Percentiles rank a stretch among this genome's conserved stretches.
phyloP scores from a whole-genome alignment of 2,329 filamentous ascomycete species.

The Xylariomycetidae sp. region DNA sequence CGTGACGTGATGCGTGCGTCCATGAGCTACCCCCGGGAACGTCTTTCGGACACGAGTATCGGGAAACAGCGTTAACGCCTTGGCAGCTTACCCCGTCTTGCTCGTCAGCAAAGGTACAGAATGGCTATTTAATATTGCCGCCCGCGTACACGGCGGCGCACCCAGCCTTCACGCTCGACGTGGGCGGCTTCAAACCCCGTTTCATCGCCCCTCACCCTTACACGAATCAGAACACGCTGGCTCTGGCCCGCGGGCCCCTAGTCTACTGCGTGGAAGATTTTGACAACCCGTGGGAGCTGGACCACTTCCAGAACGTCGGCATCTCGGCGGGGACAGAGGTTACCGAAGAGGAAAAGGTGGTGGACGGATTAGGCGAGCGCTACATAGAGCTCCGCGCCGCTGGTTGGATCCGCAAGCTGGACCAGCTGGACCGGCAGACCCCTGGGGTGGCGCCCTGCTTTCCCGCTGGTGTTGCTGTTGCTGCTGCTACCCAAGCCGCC shows the following conservation, averaged over 20 bases:
- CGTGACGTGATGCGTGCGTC: too few relatives aligned
- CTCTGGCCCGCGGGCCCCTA: slow-evolving; percentile 52
- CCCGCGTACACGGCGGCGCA: slow-evolving; percentile 34
- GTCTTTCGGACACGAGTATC: too few relatives aligned
- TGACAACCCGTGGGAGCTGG: slow-evolving; percentile 50
- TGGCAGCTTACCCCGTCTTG: slow-evolving; percentile 31
- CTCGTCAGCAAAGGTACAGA: slow-evolving; percentile 26
- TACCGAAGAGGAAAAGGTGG: slow-evolving; percentile 15
- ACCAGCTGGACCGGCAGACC: too few relatives aligned
- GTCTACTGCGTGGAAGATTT: slow-evolving; percentile 58
- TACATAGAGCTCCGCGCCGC: slow-evolving; percentile 23
- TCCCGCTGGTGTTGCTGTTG: too few relatives aligned
- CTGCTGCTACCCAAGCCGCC: background rate
- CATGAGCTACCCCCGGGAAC: too few relatives aligned
- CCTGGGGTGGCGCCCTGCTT: too few relatives aligned
- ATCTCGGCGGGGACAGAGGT: slow-evolving; percentile 18
- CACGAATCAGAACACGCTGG: slow-evolving; percentile 49
- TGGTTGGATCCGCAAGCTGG: slow-evolving; percentile 21
- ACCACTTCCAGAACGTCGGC: slow-evolving; percentile 48
- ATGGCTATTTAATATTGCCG: slow-evolving; percentile 46
- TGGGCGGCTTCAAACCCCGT: slow-evolving; percentile 42
- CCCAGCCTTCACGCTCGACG: slow-evolving; percentile 37
- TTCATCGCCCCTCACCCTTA: slow-evolving; percentile 50
- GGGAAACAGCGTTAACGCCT: too few relatives aligned
- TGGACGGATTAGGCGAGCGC: slow-evolving; percentile 18